Conservation (phyloP, 2,329 filamentous ascomycete genomes). For the Neurospora sp. region DNA sequence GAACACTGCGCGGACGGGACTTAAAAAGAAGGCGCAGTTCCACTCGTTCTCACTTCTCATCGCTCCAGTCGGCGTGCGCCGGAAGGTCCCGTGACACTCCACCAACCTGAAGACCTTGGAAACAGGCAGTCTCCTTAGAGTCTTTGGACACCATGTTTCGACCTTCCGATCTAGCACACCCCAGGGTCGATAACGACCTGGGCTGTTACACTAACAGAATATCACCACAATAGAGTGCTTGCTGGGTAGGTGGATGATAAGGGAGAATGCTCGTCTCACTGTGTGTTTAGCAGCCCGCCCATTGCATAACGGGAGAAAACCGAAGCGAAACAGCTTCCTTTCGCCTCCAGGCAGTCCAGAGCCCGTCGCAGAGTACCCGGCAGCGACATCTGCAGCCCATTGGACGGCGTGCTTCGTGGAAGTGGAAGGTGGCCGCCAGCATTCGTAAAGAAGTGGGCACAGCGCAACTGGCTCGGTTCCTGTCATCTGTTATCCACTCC, state of each 20-base stretch:
- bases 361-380: neutral
- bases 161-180: neutral
- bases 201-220: neutral
- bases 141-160: neutral
- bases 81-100: slow-evolving; percentile 6
- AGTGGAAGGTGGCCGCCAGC: neutral
- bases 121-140: neutral
- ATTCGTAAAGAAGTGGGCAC: neutral
- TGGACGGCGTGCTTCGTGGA: neutral
- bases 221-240: neutral
- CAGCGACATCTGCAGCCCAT: neutral
- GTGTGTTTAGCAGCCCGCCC: neutral
- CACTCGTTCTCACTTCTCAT: neutral
- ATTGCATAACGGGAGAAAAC: neutral
- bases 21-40: neutral
- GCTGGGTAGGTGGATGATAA: neutral
- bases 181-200: neutral
- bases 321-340: neutral
- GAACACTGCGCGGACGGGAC: neutral
- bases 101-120: neutral
- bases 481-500: neutral
- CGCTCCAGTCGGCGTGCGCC: neutral
- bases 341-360: neutral
- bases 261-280: neutral
- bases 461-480: neutral